These are phyloP conservation scores for Anaeromyces robustus DNA, from an alignment of 192 early-diverging fungal species.

Conservation along the genomic window DNA sequence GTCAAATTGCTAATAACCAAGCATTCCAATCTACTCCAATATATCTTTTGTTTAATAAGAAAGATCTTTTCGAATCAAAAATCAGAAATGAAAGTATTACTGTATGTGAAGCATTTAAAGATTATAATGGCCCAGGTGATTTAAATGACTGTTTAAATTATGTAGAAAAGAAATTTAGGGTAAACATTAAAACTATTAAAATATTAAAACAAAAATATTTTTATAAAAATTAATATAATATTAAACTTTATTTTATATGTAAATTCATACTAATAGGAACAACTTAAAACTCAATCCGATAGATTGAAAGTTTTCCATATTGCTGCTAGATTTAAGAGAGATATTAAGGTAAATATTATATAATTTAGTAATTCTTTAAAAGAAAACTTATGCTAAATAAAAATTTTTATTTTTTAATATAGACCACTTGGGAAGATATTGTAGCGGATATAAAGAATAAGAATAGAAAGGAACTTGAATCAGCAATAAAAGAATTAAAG, in stretches of 20 bases:
- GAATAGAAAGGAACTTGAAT: background rate
- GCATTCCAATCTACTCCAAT: background rate
- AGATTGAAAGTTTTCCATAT: slow-evolving; percentile 1
- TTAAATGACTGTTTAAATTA: background rate
- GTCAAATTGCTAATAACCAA: slow-evolving; percentile 1
- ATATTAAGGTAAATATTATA: background rate
- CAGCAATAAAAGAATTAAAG: background rate
- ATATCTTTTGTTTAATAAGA: slow-evolving; percentile 1
- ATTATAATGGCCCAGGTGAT: slow-evolving; percentile 1
- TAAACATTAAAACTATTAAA: too few species aligned
- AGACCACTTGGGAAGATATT: background rate
- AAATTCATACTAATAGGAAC: background rate
- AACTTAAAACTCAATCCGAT: background rate
- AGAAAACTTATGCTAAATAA: too few species aligned
- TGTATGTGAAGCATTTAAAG: slow-evolving; percentile 1
- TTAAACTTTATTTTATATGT: too few species aligned
- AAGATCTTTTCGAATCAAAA: slow-evolving; percentile 5
- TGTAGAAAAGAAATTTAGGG: background rate
- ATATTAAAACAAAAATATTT: too few species aligned
- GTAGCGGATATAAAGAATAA: background rate
- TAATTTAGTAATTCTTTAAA: too few species aligned
- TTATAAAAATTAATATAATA: too few species aligned
- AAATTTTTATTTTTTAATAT: too few species aligned
- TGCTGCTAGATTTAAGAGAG: slow-evolving; percentile 4
- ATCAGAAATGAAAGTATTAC: slow-evolving; percentile 2